Percentiles rank a stretch among this genome's conserved stretches.
phyloP scores from a whole-genome alignment of 2,329 filamentous ascomycete species.

The Fusarium miscanthi region DNA sequence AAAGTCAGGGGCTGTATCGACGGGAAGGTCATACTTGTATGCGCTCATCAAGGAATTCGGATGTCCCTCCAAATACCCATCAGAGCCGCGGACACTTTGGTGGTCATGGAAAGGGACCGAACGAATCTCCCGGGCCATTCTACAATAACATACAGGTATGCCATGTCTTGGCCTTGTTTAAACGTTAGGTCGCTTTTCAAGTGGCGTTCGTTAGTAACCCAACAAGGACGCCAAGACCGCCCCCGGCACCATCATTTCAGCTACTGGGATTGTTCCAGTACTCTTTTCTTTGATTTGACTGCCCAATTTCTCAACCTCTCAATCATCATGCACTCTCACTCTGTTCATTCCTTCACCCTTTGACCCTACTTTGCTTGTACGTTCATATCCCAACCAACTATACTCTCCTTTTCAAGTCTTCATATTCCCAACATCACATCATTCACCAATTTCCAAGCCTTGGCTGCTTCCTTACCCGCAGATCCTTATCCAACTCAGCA shows the following conservation, averaged over 20 bases:
- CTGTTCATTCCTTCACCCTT: constrained; percentile 23
- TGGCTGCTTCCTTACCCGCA: constrained; percentile 33
- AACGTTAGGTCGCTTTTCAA: constrained; percentile 10
- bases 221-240: constrained; percentile 37
- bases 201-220: constrained; percentile 32
- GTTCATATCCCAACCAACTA: neutral
- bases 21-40: neutral
- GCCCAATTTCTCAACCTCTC: constrained; percentile 32
- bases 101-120: neutral
- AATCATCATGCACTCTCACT: constrained; percentile 23
- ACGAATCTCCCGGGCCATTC: neutral
- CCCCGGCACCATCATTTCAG: constrained; percentile 38
- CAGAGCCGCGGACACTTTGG: neutral
- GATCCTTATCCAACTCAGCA: constrained; percentile 34
- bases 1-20: neutral
- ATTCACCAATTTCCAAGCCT: constrained; percentile 20
- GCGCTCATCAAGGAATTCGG: neutral
- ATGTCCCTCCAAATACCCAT: neutral
- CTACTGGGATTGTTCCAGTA: constrained; percentile 25
- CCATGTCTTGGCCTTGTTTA: constrained; percentile 2
- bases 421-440: constrained; percentile 12
- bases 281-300: constrained; percentile 20
- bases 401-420: constrained; percentile 21
- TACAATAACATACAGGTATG: neutral
- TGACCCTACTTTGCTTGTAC: constrained; percentile 17